These are phyloP conservation scores for Micractinium conductrix DNA, from an alignment of 139 green algal species.

Conservation along the genomic window DNA sequence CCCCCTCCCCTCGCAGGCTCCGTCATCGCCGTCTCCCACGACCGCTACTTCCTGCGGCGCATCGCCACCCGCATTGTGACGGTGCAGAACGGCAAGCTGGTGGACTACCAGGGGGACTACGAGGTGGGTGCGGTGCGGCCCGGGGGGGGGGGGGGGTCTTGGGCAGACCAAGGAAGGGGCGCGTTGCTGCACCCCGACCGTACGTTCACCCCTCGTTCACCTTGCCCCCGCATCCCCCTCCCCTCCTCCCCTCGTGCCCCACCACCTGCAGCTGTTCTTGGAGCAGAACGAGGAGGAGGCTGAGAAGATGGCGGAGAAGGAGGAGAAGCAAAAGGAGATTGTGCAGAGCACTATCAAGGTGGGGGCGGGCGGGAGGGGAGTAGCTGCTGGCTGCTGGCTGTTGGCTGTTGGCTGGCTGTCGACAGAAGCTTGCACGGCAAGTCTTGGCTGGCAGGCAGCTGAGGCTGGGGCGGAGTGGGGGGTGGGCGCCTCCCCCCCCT, in stretches of 20 bases:
- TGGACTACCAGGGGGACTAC: conserved; percentile 95
- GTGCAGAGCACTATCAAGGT: conserved; percentile 79
- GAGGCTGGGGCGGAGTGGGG: no score
- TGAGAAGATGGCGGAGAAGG: conserved; percentile 73
- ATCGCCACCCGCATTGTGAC: conserved; percentile 91
- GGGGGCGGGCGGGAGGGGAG: no score
- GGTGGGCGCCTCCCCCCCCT: no score
- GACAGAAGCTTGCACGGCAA: not conserved
- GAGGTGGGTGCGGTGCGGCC: conserved; percentile 59
- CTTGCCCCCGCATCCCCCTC: not conserved
- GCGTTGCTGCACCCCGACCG: no score
- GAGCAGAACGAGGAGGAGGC: conserved; percentile 78
- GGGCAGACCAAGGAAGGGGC: no score
- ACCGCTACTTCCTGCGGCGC: conserved; percentile 97
- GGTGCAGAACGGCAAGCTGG: conserved; percentile 75
- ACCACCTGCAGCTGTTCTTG: conserved; percentile 71
- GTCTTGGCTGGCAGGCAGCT: no score
- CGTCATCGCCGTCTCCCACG: conserved; percentile 96
- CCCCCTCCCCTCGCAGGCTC: not conserved
- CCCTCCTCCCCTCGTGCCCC: not conserved
- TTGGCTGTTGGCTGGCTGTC: not conserved
- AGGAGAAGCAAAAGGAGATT: conserved; percentile 67
- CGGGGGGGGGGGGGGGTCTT: no score
- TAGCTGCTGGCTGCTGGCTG: no score
- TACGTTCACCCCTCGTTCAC: no score